Evolutionary conservation across 352 stramenopile genomes (phyloP), one percentile per base, ranked within the genome.

Genomic region (Blastocystis sp.): DNA sequence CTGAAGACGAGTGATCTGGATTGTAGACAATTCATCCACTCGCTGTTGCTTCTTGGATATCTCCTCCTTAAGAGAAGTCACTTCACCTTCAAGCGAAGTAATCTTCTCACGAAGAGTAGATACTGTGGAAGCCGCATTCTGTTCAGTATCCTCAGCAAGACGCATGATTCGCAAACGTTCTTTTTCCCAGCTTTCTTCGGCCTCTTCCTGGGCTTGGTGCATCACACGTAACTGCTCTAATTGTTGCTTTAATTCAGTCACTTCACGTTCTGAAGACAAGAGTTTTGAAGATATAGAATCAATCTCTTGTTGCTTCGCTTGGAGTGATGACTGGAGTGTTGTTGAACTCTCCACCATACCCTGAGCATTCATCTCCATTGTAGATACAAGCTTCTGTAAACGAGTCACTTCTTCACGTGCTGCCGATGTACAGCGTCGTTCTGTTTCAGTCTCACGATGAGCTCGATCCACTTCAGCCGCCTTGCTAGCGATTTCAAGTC

Each of bases 1-100:
- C n/a, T 84, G 51, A 54, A 84, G 1, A 3, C 73, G 73, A 27
- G 15, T 84, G 15, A 84, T 84, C 53, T 84, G 73, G 22, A 84
- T 35, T 37, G 54, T 57, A 9, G n/a, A 57, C 73, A 84, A 57
- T 57, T 84, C 73, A 30, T 68, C 37, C 51, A 68, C 48, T 57
- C 53, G 17, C 48, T 64, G 11, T 51, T 84, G 44, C 27, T 53
- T 40, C 73, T 66, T 56, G 11, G 27, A 54, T 11, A 42, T 17
- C 51, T 84, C 42, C 24, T 17, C 30, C 27, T 58, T 15, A 33
- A 84, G 19, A 5, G 44, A 35, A 24, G 58, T 17, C 22, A 69
- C 68, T 57, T 84, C 73, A 44, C 2, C 33, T 42, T 84, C 42
- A 33, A 84, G 73, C 19, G 73, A 54, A 37, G 48, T 40, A 19